Evolutionary conservation across 2,329 filamentous ascomycete species (phyloP).

Genomic region (Lasiodiplodia citricola): DNA sequence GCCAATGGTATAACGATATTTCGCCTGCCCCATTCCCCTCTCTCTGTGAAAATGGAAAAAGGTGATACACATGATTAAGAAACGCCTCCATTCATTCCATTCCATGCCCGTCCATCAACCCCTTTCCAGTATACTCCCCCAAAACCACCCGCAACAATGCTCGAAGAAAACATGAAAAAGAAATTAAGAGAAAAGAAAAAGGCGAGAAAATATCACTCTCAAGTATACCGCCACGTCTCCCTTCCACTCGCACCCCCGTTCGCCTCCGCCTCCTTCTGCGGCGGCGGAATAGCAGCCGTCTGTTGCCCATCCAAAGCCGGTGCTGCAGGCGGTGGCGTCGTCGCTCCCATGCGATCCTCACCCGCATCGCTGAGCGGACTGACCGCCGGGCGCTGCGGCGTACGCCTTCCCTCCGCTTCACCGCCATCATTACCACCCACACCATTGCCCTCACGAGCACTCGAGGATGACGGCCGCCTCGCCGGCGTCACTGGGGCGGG

Average conservation of each 20-base stretch:
- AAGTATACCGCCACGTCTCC: constrained; percentile 29
- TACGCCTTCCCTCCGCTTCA: constrained; percentile 35
- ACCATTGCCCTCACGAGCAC: not conserved
- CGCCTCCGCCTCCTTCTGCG: no score
- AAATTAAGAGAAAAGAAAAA: not conserved
- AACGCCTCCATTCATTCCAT: no score
- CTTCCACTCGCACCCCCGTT: constrained; percentile 5
- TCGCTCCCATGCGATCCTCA: not conserved
- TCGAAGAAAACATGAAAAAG: not conserved
- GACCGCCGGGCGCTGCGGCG: constrained; percentile 25
- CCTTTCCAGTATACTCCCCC: no score
- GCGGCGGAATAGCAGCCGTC: not conserved
- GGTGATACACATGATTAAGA: not conserved
- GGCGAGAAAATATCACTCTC: not conserved
- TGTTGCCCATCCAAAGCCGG: not conserved
- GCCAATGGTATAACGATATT: not conserved
- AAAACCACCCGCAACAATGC: no score
- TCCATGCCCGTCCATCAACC: no score
- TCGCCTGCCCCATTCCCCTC: not conserved
- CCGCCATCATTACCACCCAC: constrained; percentile 35
- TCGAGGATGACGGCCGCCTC: constrained; percentile 21
- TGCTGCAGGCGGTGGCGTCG: not conserved
- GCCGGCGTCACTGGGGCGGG: constrained; percentile 16
- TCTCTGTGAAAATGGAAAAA: not conserved
- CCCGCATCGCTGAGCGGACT: constrained; percentile 28